Evolutionary conservation across 257 asterid genomes (phyloP).

Genomic region (Voacanga thouarsii): DNA sequence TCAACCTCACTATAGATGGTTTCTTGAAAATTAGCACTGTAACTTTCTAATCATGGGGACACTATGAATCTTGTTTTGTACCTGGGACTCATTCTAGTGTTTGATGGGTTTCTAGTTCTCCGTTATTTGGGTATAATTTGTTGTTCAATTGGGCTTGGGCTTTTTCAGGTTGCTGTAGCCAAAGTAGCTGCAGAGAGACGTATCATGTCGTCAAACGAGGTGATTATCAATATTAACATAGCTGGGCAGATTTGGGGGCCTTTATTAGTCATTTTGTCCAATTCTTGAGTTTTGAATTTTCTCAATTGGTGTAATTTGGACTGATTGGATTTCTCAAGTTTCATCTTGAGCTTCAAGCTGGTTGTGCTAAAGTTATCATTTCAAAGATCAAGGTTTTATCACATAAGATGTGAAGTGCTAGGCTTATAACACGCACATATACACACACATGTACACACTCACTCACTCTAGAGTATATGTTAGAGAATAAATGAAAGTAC

Average conservation of each 20-base stretch:
- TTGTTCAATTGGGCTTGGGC: neutral
- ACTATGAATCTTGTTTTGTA: neutral
- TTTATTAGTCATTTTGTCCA: neutral
- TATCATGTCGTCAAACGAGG: conserved; percentile 57
- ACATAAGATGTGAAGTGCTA: neutral
- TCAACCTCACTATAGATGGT: conserved; percentile 66
- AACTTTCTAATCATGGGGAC: neutral
- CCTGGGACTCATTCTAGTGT: neutral
- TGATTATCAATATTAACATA: neutral
- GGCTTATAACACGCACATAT: neutral
- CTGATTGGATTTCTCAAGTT: neutral
- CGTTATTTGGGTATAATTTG: neutral
- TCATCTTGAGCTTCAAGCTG: neutral
- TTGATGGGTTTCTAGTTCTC: neutral
- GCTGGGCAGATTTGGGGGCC: neutral
- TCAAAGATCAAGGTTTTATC: neutral
- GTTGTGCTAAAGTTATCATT: neutral
- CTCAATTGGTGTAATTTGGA: neutral
- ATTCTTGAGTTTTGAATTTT: neutral
- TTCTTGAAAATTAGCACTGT: conserved; percentile 78
- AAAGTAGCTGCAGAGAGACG: conserved; percentile 72
- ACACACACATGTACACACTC: no score
- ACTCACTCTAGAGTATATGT: no score
- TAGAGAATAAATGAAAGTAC: no score
- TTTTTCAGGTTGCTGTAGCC: conserved; percentile 61